Evolutionary conservation across 2,329 filamentous ascomycete species (phyloP).

Genomic region (Escovopsis sp.): DNA sequence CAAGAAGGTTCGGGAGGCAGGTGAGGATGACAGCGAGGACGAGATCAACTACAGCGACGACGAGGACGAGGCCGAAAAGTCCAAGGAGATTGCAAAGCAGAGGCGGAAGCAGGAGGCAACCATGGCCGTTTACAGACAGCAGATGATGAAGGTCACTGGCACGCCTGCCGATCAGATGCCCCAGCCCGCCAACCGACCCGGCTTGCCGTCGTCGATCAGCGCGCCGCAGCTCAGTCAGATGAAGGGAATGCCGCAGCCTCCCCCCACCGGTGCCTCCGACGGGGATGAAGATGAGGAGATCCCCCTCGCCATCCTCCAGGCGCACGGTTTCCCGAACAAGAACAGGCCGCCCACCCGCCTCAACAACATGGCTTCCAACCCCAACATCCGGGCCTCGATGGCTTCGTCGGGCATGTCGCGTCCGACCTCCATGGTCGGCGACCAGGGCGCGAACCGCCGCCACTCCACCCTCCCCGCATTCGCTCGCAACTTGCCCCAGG

Average conservation of each 20-base stretch:
- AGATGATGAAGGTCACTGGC: constrained; percentile 93
- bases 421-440: constrained; percentile 42
- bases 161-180: constrained; percentile 32
- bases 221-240: constrained; percentile 39
- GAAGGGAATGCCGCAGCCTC: constrained; percentile 22
- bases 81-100: constrained; percentile 57
- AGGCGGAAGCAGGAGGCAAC: constrained; percentile 80
- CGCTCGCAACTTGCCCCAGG: constrained; percentile 64
- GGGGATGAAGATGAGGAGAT: constrained; percentile 87
- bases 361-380: constrained; percentile 50
- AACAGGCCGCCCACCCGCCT: constrained; percentile 58
- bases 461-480: constrained; percentile 55
- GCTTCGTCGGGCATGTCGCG: constrained; percentile 16
- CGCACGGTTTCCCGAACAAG: constrained; percentile 74
- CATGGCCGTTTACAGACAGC: constrained; percentile 76
- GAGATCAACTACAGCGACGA: constrained; percentile 55
- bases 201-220: constrained; percentile 42
- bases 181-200: constrained; percentile 31
- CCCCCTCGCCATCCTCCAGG: constrained; percentile 70
- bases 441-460: constrained; percentile 20
- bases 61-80: constrained; percentile 66
- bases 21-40: constrained; percentile 47
- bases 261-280: constrained; percentile 40
- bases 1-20: constrained; percentile 48
- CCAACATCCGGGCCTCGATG: constrained; percentile 46